Base-by-base conservation (phyloP, 176 grass and related monocot species). In the Guadua angustifolia region DNA sequence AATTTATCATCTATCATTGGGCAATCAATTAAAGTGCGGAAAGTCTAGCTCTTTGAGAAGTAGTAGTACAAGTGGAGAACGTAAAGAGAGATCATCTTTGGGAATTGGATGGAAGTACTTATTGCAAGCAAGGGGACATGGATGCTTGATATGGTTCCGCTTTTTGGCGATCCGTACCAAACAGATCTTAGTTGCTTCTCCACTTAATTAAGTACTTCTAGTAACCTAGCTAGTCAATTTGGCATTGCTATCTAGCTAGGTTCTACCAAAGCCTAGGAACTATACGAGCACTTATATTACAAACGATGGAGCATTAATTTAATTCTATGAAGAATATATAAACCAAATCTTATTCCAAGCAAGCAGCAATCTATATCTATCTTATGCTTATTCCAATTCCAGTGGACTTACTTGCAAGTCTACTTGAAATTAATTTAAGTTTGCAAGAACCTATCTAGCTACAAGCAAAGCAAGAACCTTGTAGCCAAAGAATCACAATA, bases 161-260 rank as follows among this genome's bases (percentile, higher is more conserved):
- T 86, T 94, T 87, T 72, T 71, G 79, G 81, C 57, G 32, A 89
- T 74, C 86, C 86, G 86, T 94, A 84, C 92, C 73, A 77, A 88
- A 84, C 74, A 83, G 60, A 84, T 74, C 73, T 61, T 83, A 77
- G 86, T 88, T 88, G 86, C 55, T 82, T 66, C 78, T 66, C 47
- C 78, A 83, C 73, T 75, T 57, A 77, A 75, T 75, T 75, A 74
- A 7, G 44, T 85, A 73, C 15, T 58, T n/a, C 45, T 32, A 84
- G 21, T 80, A 53, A 5, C 11, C 46, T 15, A 56, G 50, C 51
- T 78, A 57, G 26, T 59, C 73, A 69, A 19, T 88, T 88, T 83
- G 71, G 78, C 78, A 85, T 88, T 89, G 80, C 63, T 83, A 77
- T 0, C 56, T 81, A 85, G 82, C 6, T 76, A 74, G 47, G 47